These are phyloP conservation scores for sweet orange (Citrus sinensis) DNA, from an alignment of 345 rosid genomes.

Conservation along the genomic window DVS_A1.0 CM039168.1:28537001-28537500, in stretches of 20 bases:
- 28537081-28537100: conserved; percentile 84
- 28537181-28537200: not conserved
- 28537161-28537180: not conserved
- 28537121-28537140: conserved; percentile 33
- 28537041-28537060: conserved; percentile 47
- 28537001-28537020: not conserved
- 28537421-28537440: conserved; percentile 49
- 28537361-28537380: not conserved
- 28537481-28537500: conserved; percentile 34
- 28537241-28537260: conserved; percentile 54
- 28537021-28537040: conserved; percentile 40
- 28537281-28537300: not conserved
- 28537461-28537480: conserved; percentile 44
- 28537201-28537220: conserved; percentile 30
- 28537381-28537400: conserved; percentile 33
- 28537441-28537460: conserved; percentile 27
- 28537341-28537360: not conserved
- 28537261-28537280: conserved; percentile 38
- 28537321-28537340: not conserved
- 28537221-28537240: conserved; percentile 85
- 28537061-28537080: conserved; percentile 70
- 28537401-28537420: conserved; percentile 64
- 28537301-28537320: not conserved
- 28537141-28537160: conserved; percentile 1
- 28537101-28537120: conserved; percentile 79